Conservation (phyloP, 2,329 filamentous ascomycete genomes). For the Ascochyta koolunga region DNA sequence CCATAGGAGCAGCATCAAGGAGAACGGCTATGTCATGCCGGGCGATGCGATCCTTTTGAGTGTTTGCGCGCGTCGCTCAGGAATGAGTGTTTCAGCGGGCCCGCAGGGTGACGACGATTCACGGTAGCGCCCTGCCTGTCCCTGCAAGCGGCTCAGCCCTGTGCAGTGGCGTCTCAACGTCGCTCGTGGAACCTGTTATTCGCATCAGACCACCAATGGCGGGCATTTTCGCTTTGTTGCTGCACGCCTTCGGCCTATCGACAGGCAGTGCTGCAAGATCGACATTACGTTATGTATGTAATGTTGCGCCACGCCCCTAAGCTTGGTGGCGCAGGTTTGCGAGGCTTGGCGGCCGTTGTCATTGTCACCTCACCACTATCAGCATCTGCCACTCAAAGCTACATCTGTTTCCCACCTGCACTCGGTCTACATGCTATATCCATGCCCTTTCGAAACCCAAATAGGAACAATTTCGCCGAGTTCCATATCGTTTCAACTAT, state of each 20-base stretch:
- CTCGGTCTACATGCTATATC: not conserved
- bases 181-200: conserved; percentile 11
- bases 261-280: conserved; percentile 8
- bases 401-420: not conserved
- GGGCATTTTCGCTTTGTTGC: not conserved
- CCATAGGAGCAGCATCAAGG: conserved; percentile 10
- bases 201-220: not conserved
- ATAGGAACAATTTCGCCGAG: not conserved
- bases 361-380: not conserved
- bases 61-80: conserved; percentile 13
- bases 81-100: conserved; percentile 19
- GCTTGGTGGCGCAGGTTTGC: conserved; percentile 6
- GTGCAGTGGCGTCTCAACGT: conserved; percentile 9
- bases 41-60: conserved; percentile 13
- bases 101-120: conserved; percentile 19
- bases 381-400: not conserved
- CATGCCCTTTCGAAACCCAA: not conserved
- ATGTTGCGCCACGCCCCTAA: conserved; percentile 2
- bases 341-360: conserved; percentile 11
- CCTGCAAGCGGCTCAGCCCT: conserved; percentile 15
- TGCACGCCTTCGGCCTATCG: not conserved
- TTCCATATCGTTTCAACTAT: conserved; percentile 1
- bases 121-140: conserved; percentile 11
- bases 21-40: not conserved
- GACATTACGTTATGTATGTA: not conserved